Evolutionary conservation across 345 rosid species (phyloP), one percentile per base, ranked within the genome.

Genomic region (Bruguiera gymnorhiza): DNA sequence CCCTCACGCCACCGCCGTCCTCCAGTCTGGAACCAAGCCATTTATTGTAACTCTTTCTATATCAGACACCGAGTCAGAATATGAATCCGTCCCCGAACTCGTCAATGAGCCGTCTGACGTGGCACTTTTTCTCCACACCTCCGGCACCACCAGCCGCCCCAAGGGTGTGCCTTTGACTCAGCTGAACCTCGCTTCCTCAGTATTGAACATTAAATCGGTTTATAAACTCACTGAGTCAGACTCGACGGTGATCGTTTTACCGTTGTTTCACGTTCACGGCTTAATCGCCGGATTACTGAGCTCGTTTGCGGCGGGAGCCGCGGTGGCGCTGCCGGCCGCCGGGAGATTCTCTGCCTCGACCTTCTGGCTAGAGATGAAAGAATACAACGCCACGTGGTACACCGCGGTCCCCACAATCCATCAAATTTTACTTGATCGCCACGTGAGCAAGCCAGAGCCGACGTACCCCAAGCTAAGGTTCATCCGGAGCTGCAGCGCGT

Each of bases 331-430:
- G 36, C 98, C 98, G 0, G 85, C 90, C 4, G 85, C 90, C 11
- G 98, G 96, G 19, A 68, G 95, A 66, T 92, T 92, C 86, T 90
- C 96, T 3, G 96, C 91, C 4, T 84, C 98, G 0, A 82, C 96
- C 5, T 92, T 90, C 69, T 92, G 96, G 96, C 63, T 68, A 9
- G 98, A 92, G 75, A 88, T 92, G 98, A 51, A 30, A 36, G 56
- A 74, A 62, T 87, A 83, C 76, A 72, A 79, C 16, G 96, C 98
- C 32, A 92, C 98, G n/a, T 92, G 98, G 96, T 90, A 92, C 79
- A 89, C 96, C 3, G 93, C 95, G 0, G 96, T 92, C 60, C 98
- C 98, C 2, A 92, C 95, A 2, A 87, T 92, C 74, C 98, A 92
- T 70, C 98, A 92, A 82, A 92, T 92, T 77, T 81, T 92, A 58